These are phyloP conservation scores for Pseudoneurospora amorphoporcata DNA, from an alignment of 495 filamentous ascomycete species.

Conservation along the genomic window DNA sequence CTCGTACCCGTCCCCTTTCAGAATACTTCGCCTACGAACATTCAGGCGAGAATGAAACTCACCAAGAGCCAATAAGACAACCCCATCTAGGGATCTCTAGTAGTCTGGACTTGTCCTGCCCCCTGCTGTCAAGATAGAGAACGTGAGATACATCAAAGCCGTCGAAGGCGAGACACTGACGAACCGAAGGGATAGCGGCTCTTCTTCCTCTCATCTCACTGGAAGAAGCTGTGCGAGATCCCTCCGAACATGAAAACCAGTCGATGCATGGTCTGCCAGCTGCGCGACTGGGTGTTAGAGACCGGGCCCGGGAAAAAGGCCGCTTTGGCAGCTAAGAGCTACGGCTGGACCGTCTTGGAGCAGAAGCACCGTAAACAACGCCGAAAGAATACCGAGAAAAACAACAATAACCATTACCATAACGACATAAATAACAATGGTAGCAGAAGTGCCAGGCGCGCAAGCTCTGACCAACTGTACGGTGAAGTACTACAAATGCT, in stretches of 20 bases:
- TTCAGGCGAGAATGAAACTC: neutral
- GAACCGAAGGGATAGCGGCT: neutral
- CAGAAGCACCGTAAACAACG: neutral
- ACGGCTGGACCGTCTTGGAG: neutral
- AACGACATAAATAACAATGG: neutral
- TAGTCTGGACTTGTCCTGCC: neutral
- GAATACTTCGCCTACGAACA: neutral
- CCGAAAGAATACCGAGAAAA: neutral
- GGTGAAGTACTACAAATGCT: neutral
- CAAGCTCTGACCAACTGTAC: neutral
- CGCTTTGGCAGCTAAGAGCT: neutral
- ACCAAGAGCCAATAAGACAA: neutral
- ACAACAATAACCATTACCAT: neutral
- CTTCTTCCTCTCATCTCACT: neutral
- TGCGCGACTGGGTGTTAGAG: neutral
- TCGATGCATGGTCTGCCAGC: neutral
- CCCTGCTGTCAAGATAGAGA: neutral
- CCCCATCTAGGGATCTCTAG: neutral
- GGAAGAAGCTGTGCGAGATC: neutral
- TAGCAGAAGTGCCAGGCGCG: neutral
- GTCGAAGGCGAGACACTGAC: neutral
- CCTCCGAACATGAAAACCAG: neutral
- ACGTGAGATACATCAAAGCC: neutral
- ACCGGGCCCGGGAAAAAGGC: neutral
- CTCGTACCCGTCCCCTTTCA: neutral